These are phyloP conservation scores for Lentinula aciculospora DNA, from an alignment of 768 basidiomycete genomes.

Conservation along the genomic window DNA sequence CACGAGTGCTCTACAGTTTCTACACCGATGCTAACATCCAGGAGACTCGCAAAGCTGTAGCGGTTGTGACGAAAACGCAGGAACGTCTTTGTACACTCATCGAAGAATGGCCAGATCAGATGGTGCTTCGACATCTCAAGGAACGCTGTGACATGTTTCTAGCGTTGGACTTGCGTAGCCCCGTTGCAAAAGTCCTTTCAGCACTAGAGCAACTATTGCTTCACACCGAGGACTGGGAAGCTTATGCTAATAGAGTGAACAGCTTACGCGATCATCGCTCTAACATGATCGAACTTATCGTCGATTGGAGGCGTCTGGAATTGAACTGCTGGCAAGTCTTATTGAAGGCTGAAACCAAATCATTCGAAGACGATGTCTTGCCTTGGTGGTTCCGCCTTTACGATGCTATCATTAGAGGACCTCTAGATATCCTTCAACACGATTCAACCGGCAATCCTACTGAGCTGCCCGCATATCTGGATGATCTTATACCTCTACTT, in stretches of 20 bases:
- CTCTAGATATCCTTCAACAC: constrained; percentile 40
- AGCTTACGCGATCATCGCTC: constrained; percentile 65
- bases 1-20: constrained; percentile 53
- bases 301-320: constrained; percentile 89
- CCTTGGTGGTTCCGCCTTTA: constrained; percentile 92
- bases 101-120: constrained; percentile 93
- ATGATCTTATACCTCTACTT: constrained; percentile 67
- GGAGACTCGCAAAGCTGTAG: constrained; percentile 60
- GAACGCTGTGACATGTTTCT: constrained; percentile 67
- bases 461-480: constrained; percentile 47
- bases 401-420: constrained; percentile 66
- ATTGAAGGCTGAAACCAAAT: constrained; percentile 61
- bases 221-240: constrained; percentile 95
- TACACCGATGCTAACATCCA: constrained; percentile 73
- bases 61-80: constrained; percentile 44
- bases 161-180: constrained; percentile 52
- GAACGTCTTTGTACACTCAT: constrained; percentile 51
- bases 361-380: constrained; percentile 42
- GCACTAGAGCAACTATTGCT: constrained; percentile 80
- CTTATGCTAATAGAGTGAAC: constrained; percentile 89
- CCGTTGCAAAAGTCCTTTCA: constrained; percentile 78
- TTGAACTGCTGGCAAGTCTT: constrained; percentile 82
- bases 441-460: constrained; percentile 23
- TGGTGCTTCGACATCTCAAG: constrained; percentile 85
- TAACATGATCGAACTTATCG: constrained; percentile 63